Conservation (phyloP, 768 basidiomycete genomes). For the Mrakia frigida region DNA sequence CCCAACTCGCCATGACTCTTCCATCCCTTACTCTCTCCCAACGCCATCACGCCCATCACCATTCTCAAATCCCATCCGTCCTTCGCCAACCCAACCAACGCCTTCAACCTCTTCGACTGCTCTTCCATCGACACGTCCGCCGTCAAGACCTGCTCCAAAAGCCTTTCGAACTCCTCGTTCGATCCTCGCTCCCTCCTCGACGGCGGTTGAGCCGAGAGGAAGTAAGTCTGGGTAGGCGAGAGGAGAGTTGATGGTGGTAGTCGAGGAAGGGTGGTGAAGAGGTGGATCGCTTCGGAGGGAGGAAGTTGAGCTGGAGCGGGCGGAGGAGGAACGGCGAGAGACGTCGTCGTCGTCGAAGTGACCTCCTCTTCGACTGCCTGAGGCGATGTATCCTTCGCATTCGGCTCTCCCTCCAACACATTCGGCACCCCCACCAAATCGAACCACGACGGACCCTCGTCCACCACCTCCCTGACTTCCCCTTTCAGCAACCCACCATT, state of each 20-base stretch:
- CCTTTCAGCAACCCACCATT: too few species aligned
- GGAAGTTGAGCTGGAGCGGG: not conserved
- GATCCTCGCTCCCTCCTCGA: not conserved
- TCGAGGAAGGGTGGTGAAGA: not conserved
- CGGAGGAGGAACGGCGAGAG: not conserved
- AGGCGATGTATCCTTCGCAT: not conserved
- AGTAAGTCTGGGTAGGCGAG: not conserved
- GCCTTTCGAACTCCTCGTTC: not conserved
- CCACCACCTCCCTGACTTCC: not conserved
- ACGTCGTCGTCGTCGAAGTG: not conserved
- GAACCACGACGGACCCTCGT: not conserved
- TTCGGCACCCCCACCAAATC: not conserved
- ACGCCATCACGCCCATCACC: conserved; percentile 8
- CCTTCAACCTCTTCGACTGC: not conserved
- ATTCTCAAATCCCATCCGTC: conserved; percentile 1
- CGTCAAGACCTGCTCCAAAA: not conserved
- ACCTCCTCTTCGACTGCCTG: not conserved
- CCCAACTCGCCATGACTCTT: conserved; percentile 4
- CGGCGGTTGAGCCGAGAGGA: not conserved
- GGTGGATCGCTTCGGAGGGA: not conserved
- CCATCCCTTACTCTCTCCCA: not conserved
- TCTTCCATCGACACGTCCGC: not conserved
- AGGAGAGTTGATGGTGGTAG: not conserved
- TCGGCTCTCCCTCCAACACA: not conserved
- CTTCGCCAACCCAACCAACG: not conserved